phyloP scores from a whole-genome alignment of 2,329 filamentous ascomycete genomes.

The Colletotrichum tamarilloi region DNA sequence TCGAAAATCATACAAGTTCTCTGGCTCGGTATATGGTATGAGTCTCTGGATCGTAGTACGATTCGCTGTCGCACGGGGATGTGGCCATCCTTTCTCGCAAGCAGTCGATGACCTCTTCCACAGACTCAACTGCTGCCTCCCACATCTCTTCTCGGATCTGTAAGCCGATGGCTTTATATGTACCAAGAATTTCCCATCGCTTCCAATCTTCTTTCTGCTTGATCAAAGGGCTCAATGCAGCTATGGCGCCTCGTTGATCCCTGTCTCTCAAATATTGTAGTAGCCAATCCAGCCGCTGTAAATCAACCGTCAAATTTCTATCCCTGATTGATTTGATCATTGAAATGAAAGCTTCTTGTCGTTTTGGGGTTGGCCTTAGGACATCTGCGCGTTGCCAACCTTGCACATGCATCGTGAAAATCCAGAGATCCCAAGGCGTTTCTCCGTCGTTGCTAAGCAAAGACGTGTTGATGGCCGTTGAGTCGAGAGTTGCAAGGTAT shows the following conservation, averaged over 20 bases:
- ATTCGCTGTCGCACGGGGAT: constrained; percentile 13
- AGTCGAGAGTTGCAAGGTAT: not conserved
- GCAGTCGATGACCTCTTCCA: constrained; percentile 4
- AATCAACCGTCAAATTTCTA: not conserved
- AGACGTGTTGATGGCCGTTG: accelerated
- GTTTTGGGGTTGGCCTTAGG: not conserved
- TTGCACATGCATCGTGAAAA: accelerated
- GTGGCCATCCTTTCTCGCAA: not conserved
- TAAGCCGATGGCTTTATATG: constrained; percentile 10
- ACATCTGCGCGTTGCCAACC: accelerated
- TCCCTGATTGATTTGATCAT: not conserved
- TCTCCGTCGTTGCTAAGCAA: accelerated
- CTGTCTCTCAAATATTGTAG: not conserved
- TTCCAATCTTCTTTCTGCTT: constrained; percentile 1
- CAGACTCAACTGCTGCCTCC: constrained; percentile 2
- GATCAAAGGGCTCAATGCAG: not conserved
- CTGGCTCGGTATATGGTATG: not conserved
- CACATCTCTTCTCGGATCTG: constrained; percentile 21
- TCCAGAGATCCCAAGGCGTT: not conserved
- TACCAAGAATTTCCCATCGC: not conserved
- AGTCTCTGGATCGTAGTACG: not conserved
- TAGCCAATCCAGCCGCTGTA: not conserved
- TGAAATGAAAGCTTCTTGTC: not conserved
- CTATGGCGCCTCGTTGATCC: not conserved
- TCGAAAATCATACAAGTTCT: not conserved